Evolutionary conservation across 352 stramenopile genomes (phyloP).

Genomic region (Pythium scleroteichum): DNA sequence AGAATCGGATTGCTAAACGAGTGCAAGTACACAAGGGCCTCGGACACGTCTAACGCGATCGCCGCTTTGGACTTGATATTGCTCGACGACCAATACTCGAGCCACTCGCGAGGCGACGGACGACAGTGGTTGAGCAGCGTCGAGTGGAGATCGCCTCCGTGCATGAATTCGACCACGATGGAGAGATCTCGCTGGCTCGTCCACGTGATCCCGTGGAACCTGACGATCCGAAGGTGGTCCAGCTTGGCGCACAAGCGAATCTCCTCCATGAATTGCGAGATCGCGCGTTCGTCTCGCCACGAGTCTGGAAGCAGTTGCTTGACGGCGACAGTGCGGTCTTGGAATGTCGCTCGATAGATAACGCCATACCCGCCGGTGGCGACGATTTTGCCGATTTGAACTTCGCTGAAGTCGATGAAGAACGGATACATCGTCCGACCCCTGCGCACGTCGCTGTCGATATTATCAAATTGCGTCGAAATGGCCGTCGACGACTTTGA

Average conservation of each 20-base stretch:
- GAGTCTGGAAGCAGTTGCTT: background rate
- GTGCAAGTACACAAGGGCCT: constrained; percentile 27
- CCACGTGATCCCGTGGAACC: constrained; percentile 2
- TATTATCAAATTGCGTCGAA: background rate
- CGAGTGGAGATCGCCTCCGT: constrained; percentile 1
- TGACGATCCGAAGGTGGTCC: background rate
- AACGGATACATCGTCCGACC: background rate
- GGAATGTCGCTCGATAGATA: background rate
- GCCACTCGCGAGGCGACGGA: background rate
- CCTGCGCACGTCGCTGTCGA: background rate
- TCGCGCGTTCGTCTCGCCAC: background rate
- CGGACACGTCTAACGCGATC: constrained; percentile 20
- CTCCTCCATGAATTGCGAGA: background rate
- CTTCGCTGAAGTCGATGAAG: background rate
- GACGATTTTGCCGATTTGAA: background rate
- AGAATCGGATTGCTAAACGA: too few species aligned
- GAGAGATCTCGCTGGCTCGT: background rate
- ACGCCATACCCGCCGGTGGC: background rate
- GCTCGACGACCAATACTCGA: background rate
- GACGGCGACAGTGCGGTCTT: background rate
- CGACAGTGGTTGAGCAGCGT: background rate
- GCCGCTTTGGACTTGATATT: constrained; percentile 7
- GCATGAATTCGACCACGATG: constrained; percentile 1
- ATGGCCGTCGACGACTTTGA: background rate
- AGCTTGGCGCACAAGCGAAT: background rate